Evolutionary conservation across 805 yeast genomes (phyloP).

Genomic region (Ogataea nakhonphanomensis): DNA sequence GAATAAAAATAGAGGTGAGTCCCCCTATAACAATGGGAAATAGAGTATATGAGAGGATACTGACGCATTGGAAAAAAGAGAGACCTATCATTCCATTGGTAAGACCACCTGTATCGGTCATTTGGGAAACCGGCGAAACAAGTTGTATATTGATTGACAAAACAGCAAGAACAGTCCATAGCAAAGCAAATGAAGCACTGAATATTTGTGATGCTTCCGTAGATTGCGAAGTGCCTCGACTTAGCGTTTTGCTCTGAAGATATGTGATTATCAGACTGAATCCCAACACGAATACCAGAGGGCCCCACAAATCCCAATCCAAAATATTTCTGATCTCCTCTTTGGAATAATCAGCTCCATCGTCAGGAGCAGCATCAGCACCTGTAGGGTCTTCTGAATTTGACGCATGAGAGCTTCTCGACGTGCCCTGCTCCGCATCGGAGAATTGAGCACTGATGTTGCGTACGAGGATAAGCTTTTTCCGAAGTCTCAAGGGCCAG

Average conservation of each 20-base stretch:
- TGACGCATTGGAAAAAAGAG: conserved; percentile 52
- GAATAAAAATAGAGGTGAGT: conserved; percentile 40
- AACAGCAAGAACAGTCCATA: conserved; percentile 48
- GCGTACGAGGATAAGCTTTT: conserved; percentile 28
- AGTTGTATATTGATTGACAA: conserved; percentile 53
- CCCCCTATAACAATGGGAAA: conserved; percentile 54
- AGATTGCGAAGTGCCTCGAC: conserved; percentile 24
- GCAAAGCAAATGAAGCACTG: conserved; percentile 50
- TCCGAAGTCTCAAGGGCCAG: conserved; percentile 36
- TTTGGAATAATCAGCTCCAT: conserved; percentile 32
- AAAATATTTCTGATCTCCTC: conserved; percentile 36
- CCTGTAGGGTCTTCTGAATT: conserved; percentile 17
- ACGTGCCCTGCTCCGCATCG: conserved; percentile 10
- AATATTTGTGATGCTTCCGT: conserved; percentile 45
- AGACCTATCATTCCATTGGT: conserved; percentile 37
- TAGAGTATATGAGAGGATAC: conserved; percentile 53
- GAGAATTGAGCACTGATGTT: conserved; percentile 27
- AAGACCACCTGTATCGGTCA: conserved; percentile 25
- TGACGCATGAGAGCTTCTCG: too few species aligned
- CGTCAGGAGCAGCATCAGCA: conserved; percentile 13
- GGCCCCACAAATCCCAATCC: conserved; percentile 68
- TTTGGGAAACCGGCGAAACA: conserved; percentile 43
- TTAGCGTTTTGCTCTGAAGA: conserved; percentile 33
- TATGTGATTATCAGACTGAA: conserved; percentile 48
- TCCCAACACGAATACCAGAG: conserved; percentile 47